Percentiles rank a stretch among this genome's conserved stretches.
Conservation (phyloP, 805 yeast species). For the Suhomyces tanzawaensis region DNA sequence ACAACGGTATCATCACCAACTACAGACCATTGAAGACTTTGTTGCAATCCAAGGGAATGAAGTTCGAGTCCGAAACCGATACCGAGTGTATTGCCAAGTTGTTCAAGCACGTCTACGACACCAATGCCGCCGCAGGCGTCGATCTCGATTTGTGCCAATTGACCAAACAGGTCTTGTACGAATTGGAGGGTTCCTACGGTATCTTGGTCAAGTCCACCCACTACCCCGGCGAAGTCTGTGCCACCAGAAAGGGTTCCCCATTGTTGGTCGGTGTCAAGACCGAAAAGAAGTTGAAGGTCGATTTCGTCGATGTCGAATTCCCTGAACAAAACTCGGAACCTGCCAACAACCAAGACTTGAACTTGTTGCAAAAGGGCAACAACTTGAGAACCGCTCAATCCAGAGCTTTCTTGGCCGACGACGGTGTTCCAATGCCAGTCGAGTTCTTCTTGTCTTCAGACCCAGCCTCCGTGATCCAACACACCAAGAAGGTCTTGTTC, state of each 20-base stretch:
- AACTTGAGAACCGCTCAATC: conserved; percentile 85
- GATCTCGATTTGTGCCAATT: conserved; percentile 86
- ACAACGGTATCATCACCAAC: conserved; percentile 97
- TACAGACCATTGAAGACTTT: conserved; percentile 87
- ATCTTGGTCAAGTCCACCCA: conserved; percentile 86
- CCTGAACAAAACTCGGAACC: conserved; percentile 53
- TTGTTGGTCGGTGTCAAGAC: conserved; percentile 96
- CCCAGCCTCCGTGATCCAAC: conserved; percentile 94
- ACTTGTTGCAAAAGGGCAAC: conserved; percentile 50
- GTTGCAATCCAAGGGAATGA: conserved; percentile 72
- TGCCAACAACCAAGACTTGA: conserved; percentile 23
- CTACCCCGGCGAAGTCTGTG: conserved; percentile 94
- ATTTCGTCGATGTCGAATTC: conserved; percentile 97
- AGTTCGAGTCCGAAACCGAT: conserved; percentile 91
- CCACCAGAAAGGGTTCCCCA: conserved; percentile 98
- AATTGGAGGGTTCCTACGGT: conserved; percentile 97
- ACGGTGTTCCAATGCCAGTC: conserved; percentile 87
- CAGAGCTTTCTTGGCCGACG: conserved; percentile 94
- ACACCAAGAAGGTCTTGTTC: conserved; percentile 94
- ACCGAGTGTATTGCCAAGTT: conserved; percentile 97
- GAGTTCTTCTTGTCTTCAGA: conserved; percentile 96
- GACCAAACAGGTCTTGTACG: conserved; percentile 87
- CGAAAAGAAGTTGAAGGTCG: conserved; percentile 91
- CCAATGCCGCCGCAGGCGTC: conserved; percentile 66
- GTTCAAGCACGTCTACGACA: conserved; percentile 85